A percentile compares a stretch with the other conserved stretches of the same genome.
Conservation (phyloP, 2,329 filamentous ascomycete species). For the Fusarium falciforme region DNA sequence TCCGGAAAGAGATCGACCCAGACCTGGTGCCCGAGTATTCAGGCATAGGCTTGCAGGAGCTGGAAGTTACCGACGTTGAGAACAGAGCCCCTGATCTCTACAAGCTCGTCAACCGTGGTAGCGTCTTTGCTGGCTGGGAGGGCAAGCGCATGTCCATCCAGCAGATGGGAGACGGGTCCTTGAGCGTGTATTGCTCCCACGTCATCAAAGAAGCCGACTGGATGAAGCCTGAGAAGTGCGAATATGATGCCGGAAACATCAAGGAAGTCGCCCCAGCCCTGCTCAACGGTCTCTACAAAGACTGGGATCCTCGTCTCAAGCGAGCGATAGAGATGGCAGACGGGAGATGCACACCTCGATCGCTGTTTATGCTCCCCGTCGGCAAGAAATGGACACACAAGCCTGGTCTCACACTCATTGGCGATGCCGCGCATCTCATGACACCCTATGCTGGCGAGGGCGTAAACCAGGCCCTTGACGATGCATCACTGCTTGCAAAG, state of each 20-base stretch:
- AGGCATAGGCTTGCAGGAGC: slow-evolving; percentile 57
- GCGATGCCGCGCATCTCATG: slow-evolving; percentile 71
- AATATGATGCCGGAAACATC: slow-evolving; percentile 56
- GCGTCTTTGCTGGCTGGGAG: slow-evolving; percentile 56
- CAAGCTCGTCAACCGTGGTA: slow-evolving; percentile 60
- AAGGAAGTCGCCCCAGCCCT: slow-evolving; percentile 53
- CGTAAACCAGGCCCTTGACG: slow-evolving; percentile 67
- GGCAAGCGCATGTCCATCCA: slow-evolving; percentile 54
- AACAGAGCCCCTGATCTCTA: slow-evolving; percentile 55
- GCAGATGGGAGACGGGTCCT: slow-evolving; percentile 60
- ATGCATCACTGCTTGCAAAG: slow-evolving; percentile 61
- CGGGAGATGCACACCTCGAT: slow-evolving; percentile 53
- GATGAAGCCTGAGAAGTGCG: slow-evolving; percentile 52
- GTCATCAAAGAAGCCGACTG: slow-evolving; percentile 54
- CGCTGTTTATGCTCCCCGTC: slow-evolving; percentile 65
- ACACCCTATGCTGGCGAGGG: slow-evolving; percentile 69
- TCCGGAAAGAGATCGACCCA: slow-evolving; percentile 48
- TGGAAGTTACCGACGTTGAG: slow-evolving; percentile 56
- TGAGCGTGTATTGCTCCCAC: slow-evolving; percentile 54
- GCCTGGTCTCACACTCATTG: slow-evolving; percentile 64
- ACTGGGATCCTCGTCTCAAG: slow-evolving; percentile 57
- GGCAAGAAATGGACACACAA: slow-evolving; percentile 60
- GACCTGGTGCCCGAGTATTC: slow-evolving; percentile 57
- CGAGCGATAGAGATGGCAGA: slow-evolving; percentile 55
- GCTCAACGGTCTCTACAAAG: slow-evolving; percentile 48